Base-by-base conservation (phyloP, 1,284 basidiomycete species). In the Cutaneotrichosporon sp. region DNA sequence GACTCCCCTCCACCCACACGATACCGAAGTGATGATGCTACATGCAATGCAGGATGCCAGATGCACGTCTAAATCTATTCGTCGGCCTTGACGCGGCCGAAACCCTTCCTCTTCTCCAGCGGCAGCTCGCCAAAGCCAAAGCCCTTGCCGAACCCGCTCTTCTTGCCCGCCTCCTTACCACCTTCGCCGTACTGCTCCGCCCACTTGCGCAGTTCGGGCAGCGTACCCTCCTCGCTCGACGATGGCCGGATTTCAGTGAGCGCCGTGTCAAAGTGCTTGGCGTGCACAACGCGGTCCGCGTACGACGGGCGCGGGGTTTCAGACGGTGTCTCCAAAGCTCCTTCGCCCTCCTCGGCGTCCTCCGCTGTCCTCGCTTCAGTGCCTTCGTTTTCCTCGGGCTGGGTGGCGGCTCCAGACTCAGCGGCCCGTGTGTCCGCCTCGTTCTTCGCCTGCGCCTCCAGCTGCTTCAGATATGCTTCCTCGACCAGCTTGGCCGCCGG, bases 141-240 rank as follows among this genome's bases (percentile, higher is more conserved):
- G 34, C 77, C 75, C 61, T 75, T 78, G 11, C 82, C 81, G 62
- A 82, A 83, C 7, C 80, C 79, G 55, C 70, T 74, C 70, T 78
- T 78, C 67, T 76, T 77, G 38, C 78, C 79, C 53, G 71, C 68
- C 60, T 71, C 66, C 34, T 67, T 80, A 8, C 77, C 80, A 9
- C 80, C 78, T 61, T 94, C 91, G 34, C 92, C 92, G 76, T 92
- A 95, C 76, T 93, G 89, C 52, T 92, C 89, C 66, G 94, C 92
- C 92, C 92, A 96, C 80, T 77, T 71, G 56, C 91, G 86, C 66
- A 95, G 81, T 68, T 91, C 91, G 2, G 89, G 82, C 49, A 95
- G 84, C 56, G 86, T 90, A 50, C 91, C 91, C 9, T 87, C 84
- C 77, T 94, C 92, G 5, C 90, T 91, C 2, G 88, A 89, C 0